Evolutionary conservation across 495 filamentous ascomycete species (phyloP).

Genomic region (Neurospora tetrasperma): DNA sequence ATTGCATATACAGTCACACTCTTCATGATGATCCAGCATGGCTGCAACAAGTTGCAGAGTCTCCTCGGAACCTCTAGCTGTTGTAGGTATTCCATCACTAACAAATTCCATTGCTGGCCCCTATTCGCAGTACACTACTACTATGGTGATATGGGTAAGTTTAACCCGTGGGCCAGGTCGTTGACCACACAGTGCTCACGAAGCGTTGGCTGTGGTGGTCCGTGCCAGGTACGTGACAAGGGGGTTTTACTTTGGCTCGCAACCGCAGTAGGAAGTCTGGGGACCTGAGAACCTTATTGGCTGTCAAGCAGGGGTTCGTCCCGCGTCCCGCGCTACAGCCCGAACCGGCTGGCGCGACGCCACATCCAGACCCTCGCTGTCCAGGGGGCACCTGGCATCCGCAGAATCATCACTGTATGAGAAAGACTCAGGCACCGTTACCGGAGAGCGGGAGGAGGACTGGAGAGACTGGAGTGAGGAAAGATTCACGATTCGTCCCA

Average conservation of each 20-base stretch:
- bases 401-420: slow-evolving; percentile 6
- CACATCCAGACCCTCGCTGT: not conserved
- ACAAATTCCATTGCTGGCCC: not conserved
- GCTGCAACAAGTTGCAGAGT: not conserved
- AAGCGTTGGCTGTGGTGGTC: no score
- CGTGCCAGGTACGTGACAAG: no score
- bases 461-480: no score
- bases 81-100: not conserved
- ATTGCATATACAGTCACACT: not conserved
- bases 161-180: no score
- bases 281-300: not conserved
- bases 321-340: not conserved
- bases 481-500: not conserved
- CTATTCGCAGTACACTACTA: not conserved
- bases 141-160: no score
- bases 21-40: not conserved
- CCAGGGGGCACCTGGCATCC: slow-evolving; percentile 4
- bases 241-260: no score
- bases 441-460: not conserved
- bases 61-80: not conserved
- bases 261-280: no score
- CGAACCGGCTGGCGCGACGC: not conserved
- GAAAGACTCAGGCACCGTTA: not conserved
- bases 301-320: not conserved
- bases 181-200: no score